phyloP scores from a whole-genome alignment of 805 yeast genomes.

The Nakazawaea molendinolei region DNA sequence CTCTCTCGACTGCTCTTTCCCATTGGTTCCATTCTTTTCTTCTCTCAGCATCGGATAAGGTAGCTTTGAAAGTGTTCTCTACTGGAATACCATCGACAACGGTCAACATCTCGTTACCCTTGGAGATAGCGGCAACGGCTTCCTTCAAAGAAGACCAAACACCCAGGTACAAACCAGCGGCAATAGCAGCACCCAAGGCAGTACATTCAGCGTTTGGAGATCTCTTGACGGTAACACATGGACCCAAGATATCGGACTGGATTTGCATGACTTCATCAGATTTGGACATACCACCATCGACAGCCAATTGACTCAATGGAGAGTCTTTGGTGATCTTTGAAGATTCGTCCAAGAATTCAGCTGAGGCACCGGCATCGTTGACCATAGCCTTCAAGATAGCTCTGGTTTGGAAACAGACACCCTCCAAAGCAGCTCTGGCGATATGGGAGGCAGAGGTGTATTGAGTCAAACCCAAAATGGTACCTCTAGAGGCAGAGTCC shows the following conservation, averaged over 20 bases:
- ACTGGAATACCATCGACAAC: conserved; percentile 6
- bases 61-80: conserved; percentile 17
- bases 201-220: conserved; percentile 86
- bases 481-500: conserved; percentile 89
- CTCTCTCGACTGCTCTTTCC: conserved; percentile 80
- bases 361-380: conserved; percentile 64
- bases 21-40: conserved; percentile 63
- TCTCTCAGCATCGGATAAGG: conserved; percentile 52
- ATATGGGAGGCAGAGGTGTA: conserved; percentile 88
- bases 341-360: conserved; percentile 50
- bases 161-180: conserved; percentile 73
- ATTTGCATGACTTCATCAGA: conserved; percentile 90
- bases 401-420: conserved; percentile 89
- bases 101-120: conserved; percentile 19
- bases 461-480: conserved; percentile 89
- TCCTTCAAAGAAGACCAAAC: conserved; percentile 76
- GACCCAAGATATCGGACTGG: conserved; percentile 88
- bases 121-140: conserved; percentile 37
- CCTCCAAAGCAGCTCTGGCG: conserved; percentile 92
- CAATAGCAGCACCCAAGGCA: conserved; percentile 93
- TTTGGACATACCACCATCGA: conserved; percentile 94
- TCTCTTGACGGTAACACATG: conserved; percentile 73
- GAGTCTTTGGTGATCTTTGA: conserved; percentile 26
- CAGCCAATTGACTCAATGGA: conserved; percentile 56
- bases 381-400: conserved; percentile 90